These are phyloP conservation scores for Aspergillus amoenus DNA, from an alignment of 2,329 filamentous ascomycete species.

Conservation along the genomic window DNA sequence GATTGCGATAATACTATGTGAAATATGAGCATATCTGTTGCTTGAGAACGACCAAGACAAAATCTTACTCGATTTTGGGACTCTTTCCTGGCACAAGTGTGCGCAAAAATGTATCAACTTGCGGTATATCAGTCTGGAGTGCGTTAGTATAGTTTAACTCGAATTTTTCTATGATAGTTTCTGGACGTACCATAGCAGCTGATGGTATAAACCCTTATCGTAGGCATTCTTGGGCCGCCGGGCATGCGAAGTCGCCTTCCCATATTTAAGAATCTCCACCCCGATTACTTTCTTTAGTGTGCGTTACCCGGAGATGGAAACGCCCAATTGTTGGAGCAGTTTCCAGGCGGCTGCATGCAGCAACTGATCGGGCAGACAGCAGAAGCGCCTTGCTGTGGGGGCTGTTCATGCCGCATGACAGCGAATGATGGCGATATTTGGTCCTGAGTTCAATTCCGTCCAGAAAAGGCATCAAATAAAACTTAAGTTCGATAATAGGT, in stretches of 20 bases:
- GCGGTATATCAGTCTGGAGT: not conserved
- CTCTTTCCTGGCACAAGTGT: slow-evolving; percentile 9
- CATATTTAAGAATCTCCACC: not conserved
- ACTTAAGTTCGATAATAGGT: not conserved
- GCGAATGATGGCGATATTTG: not conserved
- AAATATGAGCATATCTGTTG: not conserved
- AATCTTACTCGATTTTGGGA: slow-evolving; percentile 13
- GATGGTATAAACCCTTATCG: not conserved
- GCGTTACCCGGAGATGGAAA: no score
- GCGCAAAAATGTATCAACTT: slow-evolving; percentile 8
- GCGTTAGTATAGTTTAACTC: not conserved
- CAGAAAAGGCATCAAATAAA: not conserved
- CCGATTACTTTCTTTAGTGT: not conserved
- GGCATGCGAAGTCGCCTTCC: not conserved
- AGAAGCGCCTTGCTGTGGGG: slow-evolving; percentile 6
- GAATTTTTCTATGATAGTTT: no score
- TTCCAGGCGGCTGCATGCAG: slow-evolving; percentile 10
- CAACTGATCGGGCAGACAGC: slow-evolving; percentile 10
- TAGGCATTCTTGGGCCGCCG: not conserved
- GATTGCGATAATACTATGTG: slow-evolving; percentile 21
- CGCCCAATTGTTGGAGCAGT: not conserved
- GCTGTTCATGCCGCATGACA: not conserved
- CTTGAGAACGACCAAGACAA: not conserved
- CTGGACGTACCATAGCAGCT: not conserved
- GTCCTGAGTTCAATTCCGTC: not conserved